Conservation (phyloP, 306 rosid species). For the Castanea sativa region DNA sequence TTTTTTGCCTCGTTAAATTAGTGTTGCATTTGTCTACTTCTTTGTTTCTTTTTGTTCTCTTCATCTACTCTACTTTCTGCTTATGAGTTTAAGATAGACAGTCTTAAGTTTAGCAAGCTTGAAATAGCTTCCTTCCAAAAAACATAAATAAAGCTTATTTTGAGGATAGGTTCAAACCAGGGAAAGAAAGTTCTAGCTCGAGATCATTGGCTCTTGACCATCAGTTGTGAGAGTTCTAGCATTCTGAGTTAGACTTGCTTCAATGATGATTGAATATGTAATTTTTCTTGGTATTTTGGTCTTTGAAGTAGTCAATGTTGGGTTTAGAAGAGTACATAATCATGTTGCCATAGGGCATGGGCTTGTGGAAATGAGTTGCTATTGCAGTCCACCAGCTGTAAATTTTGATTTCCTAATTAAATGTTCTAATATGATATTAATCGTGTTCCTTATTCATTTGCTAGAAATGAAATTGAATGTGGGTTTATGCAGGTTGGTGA, state of each 20-base stretch:
- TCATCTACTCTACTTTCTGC: not conserved
- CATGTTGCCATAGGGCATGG: not conserved
- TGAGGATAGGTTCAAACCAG: not conserved
- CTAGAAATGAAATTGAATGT: constrained; percentile 20
- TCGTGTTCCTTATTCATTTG: not conserved
- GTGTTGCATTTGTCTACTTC: not conserved
- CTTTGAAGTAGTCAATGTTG: too few species aligned
- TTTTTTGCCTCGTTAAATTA: constrained; percentile 8
- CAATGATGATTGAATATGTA: not conserved
- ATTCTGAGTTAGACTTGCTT: not conserved
- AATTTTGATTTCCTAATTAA: not conserved
- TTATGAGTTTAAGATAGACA: not conserved
- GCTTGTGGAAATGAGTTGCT: not conserved
- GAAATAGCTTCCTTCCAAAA: not conserved
- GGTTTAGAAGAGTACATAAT: not conserved
- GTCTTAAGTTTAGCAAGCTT: not conserved
- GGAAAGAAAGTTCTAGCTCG: not conserved
- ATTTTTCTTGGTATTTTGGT: not conserved
- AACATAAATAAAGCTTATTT: not conserved
- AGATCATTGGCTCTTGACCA: not conserved
- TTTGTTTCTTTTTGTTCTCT: not conserved
- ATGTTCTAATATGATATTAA: not conserved
- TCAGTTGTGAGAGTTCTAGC: not conserved
- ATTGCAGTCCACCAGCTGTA: not conserved
- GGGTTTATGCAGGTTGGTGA: constrained; percentile 72